Evolutionary conservation across 1,284 basidiomycete species (phyloP).

Genomic region (Apiotrichum porosum): DNA sequence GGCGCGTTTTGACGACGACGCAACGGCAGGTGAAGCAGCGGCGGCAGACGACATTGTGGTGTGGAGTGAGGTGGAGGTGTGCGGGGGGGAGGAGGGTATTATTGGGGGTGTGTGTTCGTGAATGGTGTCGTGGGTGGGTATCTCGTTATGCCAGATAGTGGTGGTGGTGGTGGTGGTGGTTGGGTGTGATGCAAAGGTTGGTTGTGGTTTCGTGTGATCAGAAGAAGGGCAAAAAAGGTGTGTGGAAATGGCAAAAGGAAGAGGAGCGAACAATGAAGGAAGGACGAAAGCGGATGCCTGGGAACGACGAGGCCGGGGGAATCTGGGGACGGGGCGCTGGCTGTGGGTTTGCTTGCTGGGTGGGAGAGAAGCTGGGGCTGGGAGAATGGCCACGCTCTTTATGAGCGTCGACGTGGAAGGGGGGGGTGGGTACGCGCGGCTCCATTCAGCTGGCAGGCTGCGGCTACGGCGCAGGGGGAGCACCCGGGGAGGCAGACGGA

Average conservation of each 20-base stretch:
- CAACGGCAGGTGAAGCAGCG: neutral
- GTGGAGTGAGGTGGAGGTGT: neutral
- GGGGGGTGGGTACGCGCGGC: neutral
- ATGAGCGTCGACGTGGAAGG: constrained; percentile 1
- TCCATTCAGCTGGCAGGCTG: neutral
- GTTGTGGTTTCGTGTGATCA: neutral
- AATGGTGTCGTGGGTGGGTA: neutral
- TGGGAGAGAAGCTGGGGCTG: neutral
- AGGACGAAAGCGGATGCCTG: no score
- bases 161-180: neutral
- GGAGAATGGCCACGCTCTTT: neutral
- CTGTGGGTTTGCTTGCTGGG: neutral
- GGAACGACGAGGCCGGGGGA: neutral
- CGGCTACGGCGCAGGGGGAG: no score
- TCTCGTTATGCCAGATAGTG: no score
- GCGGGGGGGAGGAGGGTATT: neutral
- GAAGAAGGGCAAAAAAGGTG: neutral
- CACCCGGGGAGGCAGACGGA: no score
- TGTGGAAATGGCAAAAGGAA: neutral
- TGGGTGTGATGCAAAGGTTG: neutral
- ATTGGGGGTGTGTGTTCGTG: neutral
- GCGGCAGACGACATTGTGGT: neutral
- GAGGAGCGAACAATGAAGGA: neutral
- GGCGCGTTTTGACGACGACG: constrained; percentile 16
- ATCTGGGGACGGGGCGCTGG: neutral